phyloP scores from a whole-genome alignment of 2,329 filamentous ascomycete species.

The Gaeumannomyces tritici region DNA sequence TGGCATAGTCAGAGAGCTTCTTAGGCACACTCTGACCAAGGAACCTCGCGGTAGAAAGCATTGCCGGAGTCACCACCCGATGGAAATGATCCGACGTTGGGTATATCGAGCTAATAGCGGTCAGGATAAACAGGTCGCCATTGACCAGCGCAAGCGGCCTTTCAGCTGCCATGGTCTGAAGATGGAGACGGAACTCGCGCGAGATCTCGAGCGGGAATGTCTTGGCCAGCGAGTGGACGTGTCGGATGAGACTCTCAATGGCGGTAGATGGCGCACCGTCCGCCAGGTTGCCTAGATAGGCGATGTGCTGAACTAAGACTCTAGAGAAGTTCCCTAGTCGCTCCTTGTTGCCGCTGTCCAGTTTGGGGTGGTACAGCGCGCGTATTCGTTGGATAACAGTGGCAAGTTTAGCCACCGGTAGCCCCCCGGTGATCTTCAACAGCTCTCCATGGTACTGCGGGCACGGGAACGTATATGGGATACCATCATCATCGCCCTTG shows the following conservation, averaged over 20 bases:
- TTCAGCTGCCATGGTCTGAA: conserved; percentile 43
- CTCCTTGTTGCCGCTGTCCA: conserved; percentile 75
- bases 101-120: conserved; percentile 75
- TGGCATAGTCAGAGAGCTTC: conserved; percentile 55
- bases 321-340: conserved; percentile 62
- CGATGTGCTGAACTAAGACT: conserved; percentile 54
- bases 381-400: conserved; percentile 82
- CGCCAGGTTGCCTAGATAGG: conserved; percentile 33
- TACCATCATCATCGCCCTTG: conserved; percentile 39
- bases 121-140: conserved; percentile 75
- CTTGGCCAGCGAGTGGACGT: conserved; percentile 87
- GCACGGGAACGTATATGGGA: conserved; percentile 82
- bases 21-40: conserved; percentile 68
- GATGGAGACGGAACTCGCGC: conserved; percentile 64
- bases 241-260: conserved; percentile 73
- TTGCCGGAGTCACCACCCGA: conserved; percentile 82
- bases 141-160: conserved; percentile 43
- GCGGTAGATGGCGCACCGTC: conserved; percentile 44
- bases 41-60: conserved; percentile 75
- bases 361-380: conserved; percentile 82
- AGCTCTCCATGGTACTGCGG: conserved; percentile 71
- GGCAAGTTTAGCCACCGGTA: conserved; percentile 58
- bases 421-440: conserved; percentile 51
- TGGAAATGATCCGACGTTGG: conserved; percentile 98
- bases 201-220: conserved; percentile 72